Evolutionary conservation across 1,139 yeast species (phyloP), one percentile per base, ranked within the genome.

Genomic region (Debaryomyces coudertii): DNA sequence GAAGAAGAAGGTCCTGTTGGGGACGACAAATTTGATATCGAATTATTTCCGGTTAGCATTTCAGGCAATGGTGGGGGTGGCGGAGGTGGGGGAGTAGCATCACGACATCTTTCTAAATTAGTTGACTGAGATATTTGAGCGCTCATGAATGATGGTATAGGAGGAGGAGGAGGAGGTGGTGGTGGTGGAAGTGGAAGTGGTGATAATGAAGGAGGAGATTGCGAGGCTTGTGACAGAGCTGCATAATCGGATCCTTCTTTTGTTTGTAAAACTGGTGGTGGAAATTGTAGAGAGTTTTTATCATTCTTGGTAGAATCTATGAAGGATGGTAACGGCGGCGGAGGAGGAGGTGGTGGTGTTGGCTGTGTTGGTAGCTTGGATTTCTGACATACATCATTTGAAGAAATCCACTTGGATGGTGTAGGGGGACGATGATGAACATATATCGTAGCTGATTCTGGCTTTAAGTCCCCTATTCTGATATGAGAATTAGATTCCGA

Each of bases 361-460:
- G 60, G 54, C 2, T 53, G 54, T 20, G 54, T 46, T 28, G 52
- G 52, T 8, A 57, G 48, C n/a, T n/a, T n/a, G n/a, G n/a, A n/a
- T n/a, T n/a, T n/a, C n/a, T n/a, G n/a, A n/a, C n/a, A 23, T 41
- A 9, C 16, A 36, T 34, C 47, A 45, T 31, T 7, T 35, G 22
- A 18, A 7, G 36, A 33, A 11, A 33, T 16, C 41, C 33, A 38
- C 16, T 38, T n/a, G 7, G 41, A 28, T n/a, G 71, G 70, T 1
- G 75, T 71, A 2, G 73, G 71, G 7, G 69, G 66, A 8, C 71
- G 65, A 5, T 72, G 67, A 11, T 66, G 65, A 23, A 69, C 62
- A 9, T 29, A 16, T 28, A 42, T 7, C 16, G 29, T 14, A n/a
- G 12, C 29, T 9, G 29, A 33, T 30, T 30, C 40, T 9, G 65